These are phyloP conservation scores for Ustilago xerochloae DNA, from an alignment of 1,284 basidiomycete genomes.

Conservation along the genomic window DNA sequence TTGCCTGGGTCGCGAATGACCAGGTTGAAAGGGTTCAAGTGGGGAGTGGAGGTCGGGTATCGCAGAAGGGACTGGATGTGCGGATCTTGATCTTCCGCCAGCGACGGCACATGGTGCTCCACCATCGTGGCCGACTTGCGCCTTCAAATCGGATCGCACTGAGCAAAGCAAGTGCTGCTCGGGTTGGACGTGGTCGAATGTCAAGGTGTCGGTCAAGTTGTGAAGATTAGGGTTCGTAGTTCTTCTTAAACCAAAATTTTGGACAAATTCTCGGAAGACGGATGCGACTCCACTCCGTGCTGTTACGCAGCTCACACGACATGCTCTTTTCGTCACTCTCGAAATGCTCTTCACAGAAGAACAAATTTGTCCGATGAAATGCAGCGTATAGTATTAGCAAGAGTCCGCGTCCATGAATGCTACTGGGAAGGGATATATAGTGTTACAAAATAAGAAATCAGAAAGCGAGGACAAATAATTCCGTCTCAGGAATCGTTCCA, in stretches of 20 bases:
- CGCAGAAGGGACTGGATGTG: conserved; percentile 19
- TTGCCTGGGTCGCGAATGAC: conserved; percentile 20
- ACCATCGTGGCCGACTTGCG: conserved; percentile 26
- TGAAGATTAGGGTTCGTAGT: not conserved
- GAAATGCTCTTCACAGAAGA: too few species aligned
- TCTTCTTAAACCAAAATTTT: conserved; percentile 12
- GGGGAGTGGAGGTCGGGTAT: conserved; percentile 52
- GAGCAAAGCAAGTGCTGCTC: not conserved
- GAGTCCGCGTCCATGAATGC: conserved; percentile 3
- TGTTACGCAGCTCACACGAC: not conserved
- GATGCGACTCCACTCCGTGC: not conserved
- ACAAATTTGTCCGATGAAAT: not conserved
- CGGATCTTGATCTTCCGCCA: conserved; percentile 6
- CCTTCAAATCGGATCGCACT: not conserved
- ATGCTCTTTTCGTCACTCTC: not conserved
- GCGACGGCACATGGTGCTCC: conserved; percentile 27
- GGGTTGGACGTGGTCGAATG: not conserved
- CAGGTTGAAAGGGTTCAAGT: conserved; percentile 48
- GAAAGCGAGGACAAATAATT: not conserved
- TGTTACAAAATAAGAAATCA: conserved; percentile 1
- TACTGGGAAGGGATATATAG: not conserved
- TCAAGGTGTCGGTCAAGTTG: not conserved
- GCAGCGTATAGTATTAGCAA: conserved; percentile 12
- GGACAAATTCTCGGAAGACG: conserved; percentile 18
- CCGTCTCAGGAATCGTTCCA: not conserved